Base-by-base conservation (phyloP, 2,329 filamentous ascomycete species). In the Colletotrichum nymphaeae region DNA sequence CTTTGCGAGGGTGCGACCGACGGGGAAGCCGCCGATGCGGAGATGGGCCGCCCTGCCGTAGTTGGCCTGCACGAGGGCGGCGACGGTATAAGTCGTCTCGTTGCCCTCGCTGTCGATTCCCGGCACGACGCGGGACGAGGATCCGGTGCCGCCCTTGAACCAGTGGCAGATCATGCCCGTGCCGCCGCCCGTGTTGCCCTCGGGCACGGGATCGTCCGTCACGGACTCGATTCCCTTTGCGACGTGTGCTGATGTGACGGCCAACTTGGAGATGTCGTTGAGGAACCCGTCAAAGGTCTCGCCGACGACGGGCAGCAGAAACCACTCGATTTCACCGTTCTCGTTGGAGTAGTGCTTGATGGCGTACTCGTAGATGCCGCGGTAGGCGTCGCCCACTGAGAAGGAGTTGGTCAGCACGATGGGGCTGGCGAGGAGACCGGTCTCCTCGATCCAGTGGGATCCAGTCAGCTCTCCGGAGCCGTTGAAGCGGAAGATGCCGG, bases 81-180 rank as follows among this genome's bases (percentile, higher is more conserved):
- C 92, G 24, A 93, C 84, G 0, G 88, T 91, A 76, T 90, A 93
- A 35, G 79, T 77, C n/a, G 77, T 79, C n/a, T 76, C 77, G 3
- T 77, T 78, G 1, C 78, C 80, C 5, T 77, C 73, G 14, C 60
- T 68, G 57, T 84, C 83, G 28, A 84, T 76, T 0, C 88, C 87
- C 2, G 82, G 80, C n/a, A 93, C 86, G 8, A 90, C 75, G 28
- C 92, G 86, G 60, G 87, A 91, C 76, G 88, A 88, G 0, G 87
- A 91, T 1, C 91, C 91, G 0, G 91, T 93, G 0, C 92, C 91
- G 46, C 90, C 92, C 78, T 93, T 93, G 83, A 90, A 92, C 75
- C 87, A 87, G 77, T 92, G 90, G 77, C 89, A 92, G 49, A 90
- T 86, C 90, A 93, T 93, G 16, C 91, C 91, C 0, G 91, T 91